phyloP scores from a whole-genome alignment of 202 grass and related monocot genomes.

The Dendrocalamus latiflorus region DNA sequence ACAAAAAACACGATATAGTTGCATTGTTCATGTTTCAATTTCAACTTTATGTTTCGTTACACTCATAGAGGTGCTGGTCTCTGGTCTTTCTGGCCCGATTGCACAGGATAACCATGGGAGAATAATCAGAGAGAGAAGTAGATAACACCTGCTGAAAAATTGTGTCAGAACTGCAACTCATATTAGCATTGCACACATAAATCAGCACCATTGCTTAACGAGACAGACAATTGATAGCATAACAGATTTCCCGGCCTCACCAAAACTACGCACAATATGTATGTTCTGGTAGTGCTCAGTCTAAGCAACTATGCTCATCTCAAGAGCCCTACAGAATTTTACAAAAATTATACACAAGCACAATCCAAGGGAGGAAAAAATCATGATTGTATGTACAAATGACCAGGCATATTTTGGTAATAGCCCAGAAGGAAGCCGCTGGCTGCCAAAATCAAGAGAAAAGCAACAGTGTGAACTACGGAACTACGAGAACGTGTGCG shows the following conservation, averaged over 20 bases:
- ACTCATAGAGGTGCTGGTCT: not conserved
- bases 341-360: conserved; percentile 40
- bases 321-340: conserved; percentile 24
- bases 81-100: not conserved
- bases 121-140: too few relatives aligned
- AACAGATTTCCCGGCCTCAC: not conserved
- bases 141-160: not conserved
- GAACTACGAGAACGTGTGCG: not conserved
- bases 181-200: not conserved
- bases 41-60: not conserved
- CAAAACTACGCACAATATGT: not conserved
- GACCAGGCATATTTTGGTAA: not conserved
- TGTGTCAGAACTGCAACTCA: not conserved
- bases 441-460: not conserved
- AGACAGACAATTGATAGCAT: not conserved
- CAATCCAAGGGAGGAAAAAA: not conserved
- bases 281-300: not conserved
- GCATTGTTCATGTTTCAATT: too few relatives aligned
- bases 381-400: conserved; percentile 34
- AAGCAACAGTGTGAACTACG: not conserved
- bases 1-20: not conserved
- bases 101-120: not conserved
- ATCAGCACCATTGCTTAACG: not conserved
- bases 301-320: not conserved
- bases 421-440: not conserved